Evolutionary conservation across 371 early-diverging fungal genomes (phyloP), one percentile per base, ranked within the genome.

Genomic region (Mucor mucedo): DNA sequence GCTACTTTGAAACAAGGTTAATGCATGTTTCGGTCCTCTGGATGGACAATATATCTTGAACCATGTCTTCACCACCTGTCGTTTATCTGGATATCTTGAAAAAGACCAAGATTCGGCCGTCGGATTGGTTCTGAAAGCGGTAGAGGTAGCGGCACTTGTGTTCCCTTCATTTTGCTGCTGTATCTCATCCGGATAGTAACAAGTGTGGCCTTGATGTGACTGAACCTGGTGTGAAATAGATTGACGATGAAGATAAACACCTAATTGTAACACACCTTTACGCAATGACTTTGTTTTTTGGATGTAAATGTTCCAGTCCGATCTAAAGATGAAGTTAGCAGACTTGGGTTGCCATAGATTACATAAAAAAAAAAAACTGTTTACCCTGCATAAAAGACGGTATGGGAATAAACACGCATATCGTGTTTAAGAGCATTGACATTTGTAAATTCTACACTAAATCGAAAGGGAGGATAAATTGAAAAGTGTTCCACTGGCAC

Each of bases 221-320:
- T 32, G 27, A 21, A 21, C 21, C 33, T 58, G 16, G 27, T 52
- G 73, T 6, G 82, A 76, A 2, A 82, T 61, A 2, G 84, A 81
- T 40, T 79, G 79, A 1, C 87, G 78, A 60, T 82, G 84, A n/a
- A 87, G 64, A 58, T 84, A 80, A 4, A 84, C 83, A 9, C 84
- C 84, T 0, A 87, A 59, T 32, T 82, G 78, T 7, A 75, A 49
- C 1, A 68, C 50, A 0, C 77, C 82, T 57, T 76, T 76, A 7
- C 80, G 75, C 38, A 66, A 74, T 2, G 79, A 73, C 16, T 68
- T 66, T 5, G 79, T 65, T 41, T 84, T 85, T 66, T 84, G 80
- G n/a, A 87, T 79, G 44, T 84, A 83, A 65, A 84, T 70, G 48
- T 84, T 82, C 87, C 87, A 87, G 49, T 75, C 75, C 13, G 87